phyloP scores from a whole-genome alignment of 257 asterid species.

The Thymus quinquecostatus region DNA sequence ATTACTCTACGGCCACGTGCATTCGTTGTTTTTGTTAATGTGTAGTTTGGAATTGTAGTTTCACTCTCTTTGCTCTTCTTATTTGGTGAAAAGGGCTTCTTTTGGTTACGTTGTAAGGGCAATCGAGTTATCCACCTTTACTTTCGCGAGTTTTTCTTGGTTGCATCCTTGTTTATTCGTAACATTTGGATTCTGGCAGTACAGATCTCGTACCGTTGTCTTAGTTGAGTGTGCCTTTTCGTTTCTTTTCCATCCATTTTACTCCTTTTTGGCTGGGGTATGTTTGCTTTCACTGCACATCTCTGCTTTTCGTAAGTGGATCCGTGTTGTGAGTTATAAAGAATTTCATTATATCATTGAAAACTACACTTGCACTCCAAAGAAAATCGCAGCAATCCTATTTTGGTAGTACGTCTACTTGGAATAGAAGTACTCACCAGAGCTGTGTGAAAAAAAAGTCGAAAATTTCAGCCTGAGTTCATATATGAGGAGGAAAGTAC shows the following conservation, averaged over 20 bases:
- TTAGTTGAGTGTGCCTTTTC: not conserved
- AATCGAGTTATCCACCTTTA: not conserved
- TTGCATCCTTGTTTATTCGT: not conserved
- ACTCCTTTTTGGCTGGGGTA: not conserved
- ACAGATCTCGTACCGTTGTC: not conserved
- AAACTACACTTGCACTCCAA: not conserved
- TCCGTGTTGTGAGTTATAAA: not conserved
- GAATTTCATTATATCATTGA: not conserved
- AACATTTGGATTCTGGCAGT: not conserved
- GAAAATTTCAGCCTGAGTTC: not conserved
- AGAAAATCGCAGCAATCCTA: not conserved
- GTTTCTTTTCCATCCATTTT: not conserved
- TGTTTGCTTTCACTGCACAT: not conserved
- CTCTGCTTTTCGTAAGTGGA: not conserved
- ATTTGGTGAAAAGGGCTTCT: not conserved
- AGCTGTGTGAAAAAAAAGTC: constrained; percentile 12
- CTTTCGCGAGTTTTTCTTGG: not conserved
- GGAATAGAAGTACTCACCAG: not conserved
- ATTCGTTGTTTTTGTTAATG: not conserved
- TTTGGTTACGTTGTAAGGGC: constrained; percentile 4
- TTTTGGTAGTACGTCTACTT: not conserved
- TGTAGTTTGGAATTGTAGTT: constrained; percentile 2
- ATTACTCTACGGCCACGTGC: not conserved
- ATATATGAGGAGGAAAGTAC: not conserved
- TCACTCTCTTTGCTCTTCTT: not conserved